These are phyloP conservation scores for Arthrobotrys sphaeroides DNA, from an alignment of 2,329 filamentous ascomycete genomes.

Conservation along the genomic window DNA sequence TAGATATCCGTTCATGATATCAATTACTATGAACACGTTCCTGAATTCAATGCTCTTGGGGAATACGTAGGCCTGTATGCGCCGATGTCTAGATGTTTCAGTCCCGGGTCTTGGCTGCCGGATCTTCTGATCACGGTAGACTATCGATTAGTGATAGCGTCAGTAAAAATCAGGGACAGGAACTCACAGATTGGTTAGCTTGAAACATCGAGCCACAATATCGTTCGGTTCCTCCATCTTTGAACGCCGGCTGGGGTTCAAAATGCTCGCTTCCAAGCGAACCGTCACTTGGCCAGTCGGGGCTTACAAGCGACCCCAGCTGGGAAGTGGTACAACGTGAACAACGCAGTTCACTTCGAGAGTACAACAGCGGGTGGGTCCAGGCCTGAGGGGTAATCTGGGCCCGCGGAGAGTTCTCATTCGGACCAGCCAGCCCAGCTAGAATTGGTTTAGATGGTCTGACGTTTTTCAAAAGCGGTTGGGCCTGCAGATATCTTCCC, in stretches of 20 bases:
- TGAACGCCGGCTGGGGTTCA: background rate
- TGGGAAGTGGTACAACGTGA: background rate
- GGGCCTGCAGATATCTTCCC: background rate
- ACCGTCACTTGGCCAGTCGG: background rate
- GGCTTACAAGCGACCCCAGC: background rate
- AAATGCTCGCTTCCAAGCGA: conserved; percentile 28
- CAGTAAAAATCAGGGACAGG: background rate
- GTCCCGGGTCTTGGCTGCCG: background rate
- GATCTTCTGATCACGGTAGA: background rate
- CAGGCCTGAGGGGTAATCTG: background rate
- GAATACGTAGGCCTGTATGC: background rate
- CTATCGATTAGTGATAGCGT: conserved; percentile 5
- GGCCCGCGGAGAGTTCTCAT: conserved; percentile 1
- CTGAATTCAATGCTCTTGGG: background rate
- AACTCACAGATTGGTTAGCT: background rate
- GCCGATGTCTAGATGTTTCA: background rate
- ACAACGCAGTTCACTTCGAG: background rate
- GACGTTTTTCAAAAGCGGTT: background rate
- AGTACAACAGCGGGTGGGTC: background rate
- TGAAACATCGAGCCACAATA: conserved; percentile 7
- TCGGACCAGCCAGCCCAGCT: background rate
- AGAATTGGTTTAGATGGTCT: background rate
- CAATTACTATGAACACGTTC: background rate
- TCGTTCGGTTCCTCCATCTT: conserved; percentile 8
- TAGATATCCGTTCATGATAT: background rate